Evolutionary conservation across 306 rosid species (phyloP).

Genomic region (Malus asiatica): DNA sequence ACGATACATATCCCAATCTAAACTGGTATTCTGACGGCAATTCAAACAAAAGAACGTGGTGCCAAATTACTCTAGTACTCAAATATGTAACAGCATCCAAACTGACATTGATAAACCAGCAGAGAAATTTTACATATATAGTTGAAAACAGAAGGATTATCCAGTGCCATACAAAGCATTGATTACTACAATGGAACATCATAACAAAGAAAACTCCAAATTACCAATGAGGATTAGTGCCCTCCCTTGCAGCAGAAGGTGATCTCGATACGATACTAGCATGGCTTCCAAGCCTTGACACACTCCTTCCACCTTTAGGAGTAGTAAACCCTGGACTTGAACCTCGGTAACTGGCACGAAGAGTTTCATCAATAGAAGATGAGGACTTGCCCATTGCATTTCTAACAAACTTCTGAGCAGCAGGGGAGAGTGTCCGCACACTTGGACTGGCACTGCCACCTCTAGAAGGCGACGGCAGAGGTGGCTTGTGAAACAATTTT

Average conservation of each 20-base stretch:
- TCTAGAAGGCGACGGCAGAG: slow-evolving; percentile 76
- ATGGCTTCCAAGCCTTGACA: slow-evolving; percentile 72
- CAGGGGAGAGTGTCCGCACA: slow-evolving; percentile 72
- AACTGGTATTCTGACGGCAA: neutral
- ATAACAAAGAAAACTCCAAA: slow-evolving; percentile 17
- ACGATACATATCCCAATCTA: neutral
- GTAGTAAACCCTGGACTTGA: slow-evolving; percentile 65
- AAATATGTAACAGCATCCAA: neutral
- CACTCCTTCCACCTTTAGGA: slow-evolving; percentile 72
- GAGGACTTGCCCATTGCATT: slow-evolving; percentile 79
- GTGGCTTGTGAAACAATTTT: slow-evolving; percentile 79
- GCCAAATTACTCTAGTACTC: neutral
- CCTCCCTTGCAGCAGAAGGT: slow-evolving; percentile 76
- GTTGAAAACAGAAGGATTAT: neutral
- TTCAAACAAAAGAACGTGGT: neutral
- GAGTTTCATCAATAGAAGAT: slow-evolving; percentile 79
- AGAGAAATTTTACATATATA: neutral
- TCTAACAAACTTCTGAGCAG: slow-evolving; percentile 95
- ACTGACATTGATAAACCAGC: neutral
- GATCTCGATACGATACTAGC: slow-evolving; percentile 66
- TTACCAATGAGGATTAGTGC: slow-evolving; percentile 78
- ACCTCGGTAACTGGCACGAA: slow-evolving; percentile 94
- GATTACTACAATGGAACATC: neutral
- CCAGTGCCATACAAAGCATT: slow-evolving; percentile 3
- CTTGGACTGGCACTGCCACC: slow-evolving; percentile 92